Percentiles rank a stretch among this genome's conserved stretches.
Evolutionary conservation across 2,329 filamentous ascomycete species (phyloP).

Genomic region (Acarospora socialis): DNA sequence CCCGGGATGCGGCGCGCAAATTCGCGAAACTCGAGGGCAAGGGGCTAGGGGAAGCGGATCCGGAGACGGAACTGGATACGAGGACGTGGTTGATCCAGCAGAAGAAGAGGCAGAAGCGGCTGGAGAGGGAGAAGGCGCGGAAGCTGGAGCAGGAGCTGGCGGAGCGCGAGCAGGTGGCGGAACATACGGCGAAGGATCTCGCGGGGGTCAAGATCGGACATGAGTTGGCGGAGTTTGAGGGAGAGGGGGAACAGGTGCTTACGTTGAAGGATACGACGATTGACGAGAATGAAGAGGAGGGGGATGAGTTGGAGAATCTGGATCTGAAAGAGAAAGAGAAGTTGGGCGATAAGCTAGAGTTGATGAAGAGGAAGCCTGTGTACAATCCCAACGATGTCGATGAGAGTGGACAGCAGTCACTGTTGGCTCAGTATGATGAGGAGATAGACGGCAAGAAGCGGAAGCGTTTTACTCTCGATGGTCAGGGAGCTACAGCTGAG

Average conservation of each 20-base stretch:
- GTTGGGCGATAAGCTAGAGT: conserved; percentile 61
- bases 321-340: conserved; percentile 58
- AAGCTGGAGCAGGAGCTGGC: conserved; percentile 61
- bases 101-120: conserved; percentile 89
- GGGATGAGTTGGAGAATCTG: conserved; percentile 76
- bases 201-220: conserved; percentile 87
- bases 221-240: conserved; percentile 65
- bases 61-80: conserved; percentile 55
- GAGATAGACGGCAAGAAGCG: conserved; percentile 83
- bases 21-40: conserved; percentile 64
- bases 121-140: conserved; percentile 50
- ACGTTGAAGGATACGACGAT: conserved; percentile 91
- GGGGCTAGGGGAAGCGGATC: conserved; percentile 64
- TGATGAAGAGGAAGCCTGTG: conserved; percentile 78
- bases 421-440: conserved; percentile 88
- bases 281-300: conserved; percentile 67
- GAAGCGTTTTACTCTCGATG: conserved; percentile 78
- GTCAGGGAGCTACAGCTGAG: conserved; percentile 54
- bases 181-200: conserved; percentile 76
- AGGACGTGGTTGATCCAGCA: conserved; percentile 75
- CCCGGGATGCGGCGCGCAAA: conserved; percentile 68
- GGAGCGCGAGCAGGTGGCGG: conserved; percentile 56
- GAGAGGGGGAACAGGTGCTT: conserved; percentile 67
- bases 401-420: conserved; percentile 43
- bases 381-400: conserved; percentile 76